These are phyloP conservation scores for Penicillium argentinense DNA, from an alignment of 495 filamentous ascomycete genomes.

Conservation along the genomic window DNA sequence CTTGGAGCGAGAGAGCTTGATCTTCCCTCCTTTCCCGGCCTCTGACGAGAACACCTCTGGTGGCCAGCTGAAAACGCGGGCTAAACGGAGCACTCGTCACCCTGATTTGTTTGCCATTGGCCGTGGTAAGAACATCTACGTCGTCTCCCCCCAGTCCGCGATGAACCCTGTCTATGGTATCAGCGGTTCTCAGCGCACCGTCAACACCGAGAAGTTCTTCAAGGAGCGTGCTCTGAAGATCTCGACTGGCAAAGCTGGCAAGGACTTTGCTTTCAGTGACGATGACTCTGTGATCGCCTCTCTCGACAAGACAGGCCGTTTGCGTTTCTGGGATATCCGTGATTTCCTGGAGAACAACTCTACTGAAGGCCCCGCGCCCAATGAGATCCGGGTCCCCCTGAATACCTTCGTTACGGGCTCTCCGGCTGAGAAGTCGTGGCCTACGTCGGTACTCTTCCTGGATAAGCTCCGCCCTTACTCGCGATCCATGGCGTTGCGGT, in stretches of 20 bases:
- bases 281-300: constrained; percentile 94
- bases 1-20: constrained; percentile 73
- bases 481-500: constrained; percentile 82
- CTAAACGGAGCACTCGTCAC: constrained; percentile 81
- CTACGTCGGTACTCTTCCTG: constrained; percentile 91
- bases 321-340: constrained; percentile 96
- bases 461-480: constrained; percentile 91
- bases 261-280: constrained; percentile 96
- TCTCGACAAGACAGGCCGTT: constrained; percentile 89
- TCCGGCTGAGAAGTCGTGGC: constrained; percentile 84
- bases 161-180: constrained; percentile 68
- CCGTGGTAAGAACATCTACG: constrained; percentile 90
- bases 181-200: constrained; percentile 66
- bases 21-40: constrained; percentile 75
- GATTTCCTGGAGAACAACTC: constrained; percentile 64
- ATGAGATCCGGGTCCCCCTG: constrained; percentile 76
- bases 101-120: constrained; percentile 93
- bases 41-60: constrained; percentile 79
- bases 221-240: constrained; percentile 85
- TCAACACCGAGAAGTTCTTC: constrained; percentile 83
- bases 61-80: constrained; percentile 92
- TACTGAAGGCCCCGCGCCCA: constrained; percentile 51
- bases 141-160: constrained; percentile 80
- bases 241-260: constrained; percentile 94
- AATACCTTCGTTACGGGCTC: constrained; percentile 76